Evolutionary conservation across 345 rosid species (phyloP).

Genomic region (Sisymbrium altissimum): DNA sequence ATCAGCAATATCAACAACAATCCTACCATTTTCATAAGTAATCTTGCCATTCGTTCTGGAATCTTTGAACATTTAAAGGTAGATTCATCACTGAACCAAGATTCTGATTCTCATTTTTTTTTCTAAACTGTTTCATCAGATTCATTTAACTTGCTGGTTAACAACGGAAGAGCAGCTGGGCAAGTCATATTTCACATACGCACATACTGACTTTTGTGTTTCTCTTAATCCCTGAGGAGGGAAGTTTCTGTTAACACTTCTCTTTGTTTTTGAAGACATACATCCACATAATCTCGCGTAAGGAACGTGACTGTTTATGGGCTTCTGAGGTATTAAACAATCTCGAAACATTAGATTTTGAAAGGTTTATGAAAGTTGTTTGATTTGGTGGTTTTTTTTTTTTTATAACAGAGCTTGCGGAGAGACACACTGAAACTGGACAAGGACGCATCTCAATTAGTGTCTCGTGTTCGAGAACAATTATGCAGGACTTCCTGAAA

Average conservation of each 20-base stretch:
- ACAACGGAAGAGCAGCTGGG: constrained; percentile 93
- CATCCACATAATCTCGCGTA: constrained; percentile 91
- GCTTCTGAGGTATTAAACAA: constrained; percentile 64
- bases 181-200: constrained; percentile 93
- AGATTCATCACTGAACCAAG: neutral
- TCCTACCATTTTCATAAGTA: no score
- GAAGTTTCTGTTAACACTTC: neutral
- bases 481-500: constrained; percentile 42
- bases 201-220: neutral
- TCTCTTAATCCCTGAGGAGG: neutral
- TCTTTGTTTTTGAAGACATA: constrained; percentile 54
- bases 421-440: constrained; percentile 52
- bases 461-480: constrained; percentile 50
- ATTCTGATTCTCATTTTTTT: neutral
- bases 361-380: neutral
- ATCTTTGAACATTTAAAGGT: neutral
- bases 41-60: neutral
- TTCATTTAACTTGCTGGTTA: constrained; percentile 91
- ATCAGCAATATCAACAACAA: no score
- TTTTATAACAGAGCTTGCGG: constrained; percentile 56
- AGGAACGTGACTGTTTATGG: constrained; percentile 81
- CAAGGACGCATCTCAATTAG: constrained; percentile 54
- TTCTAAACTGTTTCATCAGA: constrained; percentile 41
- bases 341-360: neutral
- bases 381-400: neutral